Conservation (phyloP, 2,329 filamentous ascomycete genomes). For the Colletotrichum simmondsii region DNA sequence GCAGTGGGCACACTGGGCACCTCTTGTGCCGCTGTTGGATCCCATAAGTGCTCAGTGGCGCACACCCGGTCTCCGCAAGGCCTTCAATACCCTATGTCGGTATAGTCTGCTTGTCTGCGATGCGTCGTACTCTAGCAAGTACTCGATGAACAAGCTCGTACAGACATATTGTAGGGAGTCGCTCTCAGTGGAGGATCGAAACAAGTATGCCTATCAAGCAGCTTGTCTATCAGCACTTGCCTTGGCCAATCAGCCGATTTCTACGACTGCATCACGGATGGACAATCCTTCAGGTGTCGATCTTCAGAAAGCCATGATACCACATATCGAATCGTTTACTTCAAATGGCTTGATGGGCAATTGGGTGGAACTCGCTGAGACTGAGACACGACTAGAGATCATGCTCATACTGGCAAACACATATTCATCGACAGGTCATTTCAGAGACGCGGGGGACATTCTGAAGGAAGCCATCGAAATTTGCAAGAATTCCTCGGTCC, state of each 20-base stretch:
- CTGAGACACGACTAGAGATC: not conserved
- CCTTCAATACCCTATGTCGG: not conserved
- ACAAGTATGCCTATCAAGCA: not conserved
- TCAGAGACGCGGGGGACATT: not conserved
- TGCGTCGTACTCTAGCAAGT: not conserved
- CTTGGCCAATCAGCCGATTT: not conserved
- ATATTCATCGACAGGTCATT: not conserved
- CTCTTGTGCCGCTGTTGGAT: not conserved
- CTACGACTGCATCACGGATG: not conserved
- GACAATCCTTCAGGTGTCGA: not conserved
- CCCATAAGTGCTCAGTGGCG: not conserved
- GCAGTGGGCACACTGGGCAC: no score
- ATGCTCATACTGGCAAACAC: not conserved
- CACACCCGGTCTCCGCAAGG: not conserved
- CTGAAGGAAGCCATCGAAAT: not conserved
- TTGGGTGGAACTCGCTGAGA: not conserved
- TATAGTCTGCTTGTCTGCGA: not conserved
- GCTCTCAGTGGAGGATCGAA: not conserved
- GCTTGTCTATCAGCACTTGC: not conserved
- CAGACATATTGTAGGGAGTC: not conserved
- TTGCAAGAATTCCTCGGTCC: not conserved
- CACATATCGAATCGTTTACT: not conserved
- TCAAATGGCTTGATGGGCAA: not conserved
- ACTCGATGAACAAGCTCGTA: conserved; percentile 2
- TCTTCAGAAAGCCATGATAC: not conserved